Percentiles rank a stretch among this genome's conserved stretches.
phyloP scores from a whole-genome alignment of 2,329 filamentous ascomycete genomes.

The Dryadomyces sulphureus region DNA sequence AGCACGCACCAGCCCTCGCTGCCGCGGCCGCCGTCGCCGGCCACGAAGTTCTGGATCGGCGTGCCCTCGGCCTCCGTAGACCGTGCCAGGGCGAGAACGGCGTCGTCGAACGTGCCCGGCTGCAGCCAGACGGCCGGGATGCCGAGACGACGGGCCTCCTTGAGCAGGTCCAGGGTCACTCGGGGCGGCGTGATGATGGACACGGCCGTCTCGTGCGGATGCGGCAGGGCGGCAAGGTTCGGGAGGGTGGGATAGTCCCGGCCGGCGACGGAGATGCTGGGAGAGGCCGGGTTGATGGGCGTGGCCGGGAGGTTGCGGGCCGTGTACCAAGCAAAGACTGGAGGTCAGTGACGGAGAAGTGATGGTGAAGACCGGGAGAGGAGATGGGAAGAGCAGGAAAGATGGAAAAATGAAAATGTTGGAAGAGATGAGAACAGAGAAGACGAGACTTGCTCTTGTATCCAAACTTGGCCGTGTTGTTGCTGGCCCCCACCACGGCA shows the following conservation, averaged over 20 bases:
- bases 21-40: constrained; percentile 47
- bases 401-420: too few species aligned
- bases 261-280: constrained; percentile 45
- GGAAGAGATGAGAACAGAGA: not conserved
- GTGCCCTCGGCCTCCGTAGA: constrained; percentile 27
- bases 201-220: constrained; percentile 57
- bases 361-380: too few species aligned
- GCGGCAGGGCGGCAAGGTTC: constrained; percentile 48
- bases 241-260: constrained; percentile 48
- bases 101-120: constrained; percentile 73
- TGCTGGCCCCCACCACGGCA: constrained; percentile 81
- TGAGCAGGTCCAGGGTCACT: constrained; percentile 58
- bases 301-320: constrained; percentile 59
- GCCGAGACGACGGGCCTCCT: constrained; percentile 62
- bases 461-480: constrained; percentile 72
- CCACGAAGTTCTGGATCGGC: constrained; percentile 56
- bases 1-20: constrained; percentile 76
- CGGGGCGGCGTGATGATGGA: constrained; percentile 78
- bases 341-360: too few species aligned
- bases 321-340: constrained; percentile 86
- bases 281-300: constrained; percentile 64
- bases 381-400: not conserved
- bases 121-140: constrained; percentile 75
- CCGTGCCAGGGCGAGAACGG: constrained; percentile 54
- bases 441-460: constrained; percentile 52